These are phyloP conservation scores for Papilionanthe hybrid DNA, from an alignment of 116 monocot species.

Conservation along the genomic window DNA sequence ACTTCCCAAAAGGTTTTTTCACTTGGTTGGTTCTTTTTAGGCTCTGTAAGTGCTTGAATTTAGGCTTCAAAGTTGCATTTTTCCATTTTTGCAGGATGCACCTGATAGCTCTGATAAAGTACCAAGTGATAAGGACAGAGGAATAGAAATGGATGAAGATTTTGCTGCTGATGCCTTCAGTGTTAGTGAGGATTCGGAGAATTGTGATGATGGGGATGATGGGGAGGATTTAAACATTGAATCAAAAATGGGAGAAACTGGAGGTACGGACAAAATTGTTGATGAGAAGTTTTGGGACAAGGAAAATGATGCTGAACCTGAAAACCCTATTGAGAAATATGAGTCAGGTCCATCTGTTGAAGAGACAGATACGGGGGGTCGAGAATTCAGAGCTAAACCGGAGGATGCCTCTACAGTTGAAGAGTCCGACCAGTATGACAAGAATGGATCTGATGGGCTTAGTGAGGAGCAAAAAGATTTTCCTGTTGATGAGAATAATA, in stretches of 20 bases:
- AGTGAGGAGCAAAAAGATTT: conserved; percentile 27
- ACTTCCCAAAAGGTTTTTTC: conserved; percentile 47
- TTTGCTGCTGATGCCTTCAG: conserved; percentile 70
- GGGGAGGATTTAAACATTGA: conserved; percentile 68
- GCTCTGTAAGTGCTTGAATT: background rate
- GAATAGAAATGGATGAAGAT: conserved; percentile 94
- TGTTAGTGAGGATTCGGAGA: conserved; percentile 70
- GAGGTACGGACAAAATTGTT: conserved; percentile 40
- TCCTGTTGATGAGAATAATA: conserved; percentile 27
- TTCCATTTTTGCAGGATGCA: conserved; percentile 40
- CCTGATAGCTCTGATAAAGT: conserved; percentile 45
- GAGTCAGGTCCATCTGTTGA: conserved; percentile 68
- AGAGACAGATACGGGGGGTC: conserved; percentile 37
- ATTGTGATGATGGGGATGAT: conserved; percentile 46
- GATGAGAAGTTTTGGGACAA: conserved; percentile 73
- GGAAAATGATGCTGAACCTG: conserved; percentile 48
- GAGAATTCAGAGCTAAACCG: conserved; percentile 76
- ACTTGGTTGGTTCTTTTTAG: background rate
- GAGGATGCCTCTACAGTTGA: conserved; percentile 29
- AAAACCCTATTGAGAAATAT: conserved; percentile 58
- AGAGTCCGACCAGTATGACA: conserved; percentile 31
- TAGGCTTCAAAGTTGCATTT: background rate
- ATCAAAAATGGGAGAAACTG: conserved; percentile 69
- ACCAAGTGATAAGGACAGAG: conserved; percentile 48
- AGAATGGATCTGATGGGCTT: conserved; percentile 15